These are phyloP conservation scores for Perkinsus olseni DNA, from an alignment of 169 alveolate genomes.

Conservation along the genomic window DNA sequence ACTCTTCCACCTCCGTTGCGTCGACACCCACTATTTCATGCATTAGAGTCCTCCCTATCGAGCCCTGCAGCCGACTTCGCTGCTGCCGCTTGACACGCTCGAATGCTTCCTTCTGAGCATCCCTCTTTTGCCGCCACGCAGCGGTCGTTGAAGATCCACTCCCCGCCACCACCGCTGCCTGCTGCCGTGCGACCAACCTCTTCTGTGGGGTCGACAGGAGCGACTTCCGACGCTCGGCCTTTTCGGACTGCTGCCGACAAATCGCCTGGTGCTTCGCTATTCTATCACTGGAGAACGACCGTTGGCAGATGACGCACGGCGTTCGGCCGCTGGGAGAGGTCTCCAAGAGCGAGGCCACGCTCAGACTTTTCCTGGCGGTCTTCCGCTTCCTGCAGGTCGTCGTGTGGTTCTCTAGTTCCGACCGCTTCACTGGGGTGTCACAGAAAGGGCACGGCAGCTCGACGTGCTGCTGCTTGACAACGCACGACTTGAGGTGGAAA, in stretches of 20 bases:
- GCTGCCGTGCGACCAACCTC: background rate
- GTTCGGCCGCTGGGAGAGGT: background rate
- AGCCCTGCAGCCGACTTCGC: background rate
- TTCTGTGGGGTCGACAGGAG: background rate
- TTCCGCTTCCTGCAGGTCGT: background rate
- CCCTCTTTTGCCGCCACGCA: background rate
- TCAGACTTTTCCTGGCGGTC: background rate
- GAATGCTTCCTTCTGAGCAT: background rate
- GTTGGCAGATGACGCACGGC: background rate
- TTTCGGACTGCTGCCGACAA: background rate
- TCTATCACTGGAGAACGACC: background rate
- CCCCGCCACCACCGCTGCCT: background rate
- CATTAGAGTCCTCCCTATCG: background rate
- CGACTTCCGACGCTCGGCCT: background rate
- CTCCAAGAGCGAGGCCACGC: background rate
- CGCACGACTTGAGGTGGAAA: background rate
- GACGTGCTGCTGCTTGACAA: background rate
- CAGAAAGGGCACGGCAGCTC: constrained; percentile 1
- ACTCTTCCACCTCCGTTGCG: background rate
- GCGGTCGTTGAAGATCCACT: background rate
- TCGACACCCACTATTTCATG: background rate
- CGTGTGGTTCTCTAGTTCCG: background rate
- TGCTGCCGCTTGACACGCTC: background rate
- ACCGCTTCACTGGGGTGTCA: background rate
- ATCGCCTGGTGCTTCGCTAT: background rate